These are phyloP conservation scores for Afroboletus lepidellus DNA, from an alignment of 1,284 basidiomycete genomes.

Conservation along the genomic window DNA sequence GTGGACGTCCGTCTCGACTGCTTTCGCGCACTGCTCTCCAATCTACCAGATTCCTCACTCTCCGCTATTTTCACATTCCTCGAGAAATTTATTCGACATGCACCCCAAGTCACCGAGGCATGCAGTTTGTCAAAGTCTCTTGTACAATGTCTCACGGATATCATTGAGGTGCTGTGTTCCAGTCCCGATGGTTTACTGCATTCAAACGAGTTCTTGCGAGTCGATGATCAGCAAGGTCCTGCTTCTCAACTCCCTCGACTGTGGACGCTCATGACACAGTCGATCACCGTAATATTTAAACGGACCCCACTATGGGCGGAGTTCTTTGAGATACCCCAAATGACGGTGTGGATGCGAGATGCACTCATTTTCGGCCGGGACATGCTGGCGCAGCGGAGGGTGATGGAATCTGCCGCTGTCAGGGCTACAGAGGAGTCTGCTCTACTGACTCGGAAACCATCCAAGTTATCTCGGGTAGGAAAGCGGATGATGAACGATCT, in stretches of 20 bases:
- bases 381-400: slow-evolving; percentile 75
- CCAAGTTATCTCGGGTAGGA: slow-evolving; percentile 49
- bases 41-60: slow-evolving; percentile 63
- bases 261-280: slow-evolving; percentile 81
- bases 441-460: slow-evolving; percentile 30
- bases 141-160: slow-evolving; percentile 87
- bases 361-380: slow-evolving; percentile 89
- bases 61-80: slow-evolving; percentile 70
- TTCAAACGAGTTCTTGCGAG: slow-evolving; percentile 52
- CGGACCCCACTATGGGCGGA: slow-evolving; percentile 80
- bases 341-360: slow-evolving; percentile 97
- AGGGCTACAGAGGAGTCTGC: slow-evolving; percentile 31
- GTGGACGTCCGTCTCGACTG: slow-evolving; percentile 85
- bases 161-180: slow-evolving; percentile 83
- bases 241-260: slow-evolving; percentile 61
- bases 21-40: slow-evolving; percentile 72
- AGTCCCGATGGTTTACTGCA: slow-evolving; percentile 68
- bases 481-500: slow-evolving; percentile 77
- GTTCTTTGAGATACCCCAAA: slow-evolving; percentile 76
- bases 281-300: slow-evolving; percentile 81
- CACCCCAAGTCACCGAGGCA: slow-evolving; percentile 73
- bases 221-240: slow-evolving; percentile 44
- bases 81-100: slow-evolving; percentile 61
- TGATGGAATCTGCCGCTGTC: slow-evolving; percentile 71
- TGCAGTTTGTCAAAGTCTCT: slow-evolving; percentile 83